Evolutionary conservation across 2,329 filamentous ascomycete species (phyloP), one percentile per base, ranked within the genome.

Genomic region (Madurella mycetomatis): DNA sequence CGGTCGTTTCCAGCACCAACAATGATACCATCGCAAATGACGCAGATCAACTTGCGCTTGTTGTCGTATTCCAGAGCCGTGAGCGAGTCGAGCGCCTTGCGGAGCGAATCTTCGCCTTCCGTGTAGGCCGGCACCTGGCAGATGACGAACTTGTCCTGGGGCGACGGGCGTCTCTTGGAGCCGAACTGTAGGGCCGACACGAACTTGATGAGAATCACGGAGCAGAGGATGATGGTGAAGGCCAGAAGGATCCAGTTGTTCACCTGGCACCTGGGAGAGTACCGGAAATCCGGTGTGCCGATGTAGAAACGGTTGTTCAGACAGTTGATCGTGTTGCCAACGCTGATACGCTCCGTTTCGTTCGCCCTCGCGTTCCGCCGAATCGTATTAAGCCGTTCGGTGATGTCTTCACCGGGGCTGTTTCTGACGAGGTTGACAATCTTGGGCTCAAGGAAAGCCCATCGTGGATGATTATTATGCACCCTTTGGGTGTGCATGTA

Each of bases 131-230:
- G 94, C 32, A 99, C 91, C 71, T 96, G 91, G 72, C 94, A 97
- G 62, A 99, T 97, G 64, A 99, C 92, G 65, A 99, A 99, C 69
- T 97, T 99, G 72, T 99, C 94, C 71, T 97, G 94, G 39, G 91
- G 88, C 5, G 88, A 81, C 2, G 94, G 94, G 16, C 90, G 86
- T 55, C 89, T 84, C 75, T 96, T 96, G 5, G 91, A 91, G 44
- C 92, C 92, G 57, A 99, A 89, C 66, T 96, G 94, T 41, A 99
- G 79, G 12, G 94, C 94, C 49, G 94, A 85, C 66, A 99, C 70
- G 74, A 99, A 99, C 72, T 97, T 99, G 73, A 88, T 74, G 48
- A 85, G 67, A 60, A 97, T 92, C 57, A 96, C 88, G 1, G 80
- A 58, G 67, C 87, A 90, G 51, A 99, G 76, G 12, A 97, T 76